Conservation (phyloP, 148 eudicot genomes). For the Euryodendron excelsum region DNA sequence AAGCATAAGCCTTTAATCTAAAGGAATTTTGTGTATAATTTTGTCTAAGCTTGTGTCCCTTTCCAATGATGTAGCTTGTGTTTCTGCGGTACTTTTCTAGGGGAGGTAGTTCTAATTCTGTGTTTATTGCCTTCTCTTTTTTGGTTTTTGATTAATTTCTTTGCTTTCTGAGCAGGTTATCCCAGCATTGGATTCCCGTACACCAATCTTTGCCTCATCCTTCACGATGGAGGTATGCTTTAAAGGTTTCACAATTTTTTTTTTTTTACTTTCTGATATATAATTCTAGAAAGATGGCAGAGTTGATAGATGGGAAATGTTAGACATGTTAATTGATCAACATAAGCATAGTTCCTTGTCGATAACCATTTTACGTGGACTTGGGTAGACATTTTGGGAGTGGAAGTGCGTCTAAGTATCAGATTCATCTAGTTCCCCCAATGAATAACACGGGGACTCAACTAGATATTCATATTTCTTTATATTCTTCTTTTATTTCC, state of each 20-base stretch:
- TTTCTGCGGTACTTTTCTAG: neutral
- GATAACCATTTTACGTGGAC: conserved; percentile 1
- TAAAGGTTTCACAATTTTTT: neutral
- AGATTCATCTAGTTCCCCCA: neutral
- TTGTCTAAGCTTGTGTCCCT: neutral
- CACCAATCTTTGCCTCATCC: conserved; percentile 95
- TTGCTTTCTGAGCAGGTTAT: conserved; percentile 64
- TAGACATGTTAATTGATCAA: neutral
- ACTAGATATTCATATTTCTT: neutral
- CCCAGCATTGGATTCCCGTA: conserved; percentile 80
- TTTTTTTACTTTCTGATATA: neutral
- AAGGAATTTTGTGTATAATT: no score
- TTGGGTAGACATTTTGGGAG: neutral
- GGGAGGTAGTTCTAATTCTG: neutral
- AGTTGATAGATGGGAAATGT: neutral
- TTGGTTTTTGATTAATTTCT: conserved; percentile 3
- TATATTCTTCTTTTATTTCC: neutral
- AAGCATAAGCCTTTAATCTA: neutral
- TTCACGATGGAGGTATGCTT: conserved; percentile 91
- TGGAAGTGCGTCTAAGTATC: neutral
- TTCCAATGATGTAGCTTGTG: conserved; percentile 7
- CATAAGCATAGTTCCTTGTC: neutral
- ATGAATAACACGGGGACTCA: neutral
- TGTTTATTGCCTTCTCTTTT: neutral
- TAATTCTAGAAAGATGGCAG: neutral